Evolutionary conservation across 306 rosid species (phyloP), one percentile per base, ranked within the genome.

Genomic region (Cucumis cinereus): DNA sequence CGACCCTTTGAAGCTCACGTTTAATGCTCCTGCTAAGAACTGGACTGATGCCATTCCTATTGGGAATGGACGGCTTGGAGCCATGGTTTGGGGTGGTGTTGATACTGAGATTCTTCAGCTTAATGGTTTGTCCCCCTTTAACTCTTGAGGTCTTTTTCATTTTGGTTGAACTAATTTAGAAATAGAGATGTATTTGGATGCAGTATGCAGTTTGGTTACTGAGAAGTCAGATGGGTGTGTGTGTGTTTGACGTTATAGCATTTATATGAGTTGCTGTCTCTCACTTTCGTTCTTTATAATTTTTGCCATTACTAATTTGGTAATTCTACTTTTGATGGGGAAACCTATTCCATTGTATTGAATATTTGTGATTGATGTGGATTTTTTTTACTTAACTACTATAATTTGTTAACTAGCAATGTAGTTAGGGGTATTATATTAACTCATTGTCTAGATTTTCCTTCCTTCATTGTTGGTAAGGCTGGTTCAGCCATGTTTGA

Each of bases 11-110:
- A 91, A 91, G 84, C 23, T 93, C 22, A 83, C 85, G 10, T 93
- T 91, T 74, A 52, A 84, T 40, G 90, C 41, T 47, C 90, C 96
- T 2, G 98, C 97, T 0, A 82, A 80, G 64, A 82, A 90, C 71
- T 91, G 97, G 93, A 93, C 97, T 1, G 97, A 91, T 74, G 97
- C 98, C 10, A 69, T 91, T 61, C 98, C 98, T 10, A 85, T 93
- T 59, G 98, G 97, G 14, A 93, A 93, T 88, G 98, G 98, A 40
- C 85, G 92, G 41, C 97, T 93, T 26, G 98, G 98, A 15, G 97
- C 94, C 59, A 91, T 93, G 97, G 82, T 93, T 24, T 93, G 96
- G 94, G 98, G 98, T 71, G 96, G 89, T 11, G 96, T 93, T 0
- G 82, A 83, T 0, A 71, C 89, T 0, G 98, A 93, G 72, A 61